A percentile compares a stretch with the other conserved stretches of the same genome.
Conservation (phyloP, 2,329 filamentous ascomycete genomes). For the Diaporthe nobilis region DNA sequence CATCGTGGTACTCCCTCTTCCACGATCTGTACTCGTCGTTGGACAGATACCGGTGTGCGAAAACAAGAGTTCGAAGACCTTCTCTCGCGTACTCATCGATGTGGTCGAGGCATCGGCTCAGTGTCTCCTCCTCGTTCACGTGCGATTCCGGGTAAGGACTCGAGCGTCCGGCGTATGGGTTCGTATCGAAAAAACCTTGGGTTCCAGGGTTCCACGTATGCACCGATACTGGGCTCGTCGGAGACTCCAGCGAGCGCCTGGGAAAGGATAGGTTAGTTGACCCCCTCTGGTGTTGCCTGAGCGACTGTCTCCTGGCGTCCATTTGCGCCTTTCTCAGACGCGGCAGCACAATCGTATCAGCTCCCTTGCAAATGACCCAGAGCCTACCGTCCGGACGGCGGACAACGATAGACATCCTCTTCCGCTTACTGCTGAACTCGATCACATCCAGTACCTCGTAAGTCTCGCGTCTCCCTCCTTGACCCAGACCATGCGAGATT, state of each 20-base stretch:
- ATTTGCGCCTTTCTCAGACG: slow-evolving; percentile 79
- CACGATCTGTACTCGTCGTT: slow-evolving; percentile 83
- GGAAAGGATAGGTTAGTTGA: slow-evolving; percentile 45
- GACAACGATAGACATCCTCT: slow-evolving; percentile 91
- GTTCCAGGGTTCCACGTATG: slow-evolving; percentile 54
- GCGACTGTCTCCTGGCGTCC: slow-evolving; percentile 71
- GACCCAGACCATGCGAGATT: slow-evolving; percentile 58
- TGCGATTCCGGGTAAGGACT: neutral
- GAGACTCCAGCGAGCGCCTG: slow-evolving; percentile 67
- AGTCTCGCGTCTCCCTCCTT: slow-evolving; percentile 55
- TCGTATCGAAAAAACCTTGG: slow-evolving; percentile 51
- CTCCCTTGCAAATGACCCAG: slow-evolving; percentile 90
- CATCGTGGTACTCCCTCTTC: slow-evolving; percentile 82
- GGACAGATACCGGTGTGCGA: slow-evolving; percentile 80
- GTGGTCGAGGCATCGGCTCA: slow-evolving; percentile 87
- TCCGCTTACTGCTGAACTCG: slow-evolving; percentile 90
- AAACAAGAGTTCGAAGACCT: slow-evolving; percentile 85
- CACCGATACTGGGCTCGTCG: slow-evolving; percentile 53
- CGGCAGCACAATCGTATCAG: slow-evolving; percentile 85
- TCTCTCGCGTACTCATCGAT: slow-evolving; percentile 91
- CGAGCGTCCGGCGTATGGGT: neutral
- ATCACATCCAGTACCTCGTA: slow-evolving; percentile 90
- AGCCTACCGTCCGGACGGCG: slow-evolving; percentile 86
- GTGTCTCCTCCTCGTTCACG: slow-evolving; percentile 72
- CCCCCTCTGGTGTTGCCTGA: slow-evolving; percentile 70